Evolutionary conservation across 192 early-diverging fungal species (phyloP).

Genomic region (Entomortierella lignicola): DNA sequence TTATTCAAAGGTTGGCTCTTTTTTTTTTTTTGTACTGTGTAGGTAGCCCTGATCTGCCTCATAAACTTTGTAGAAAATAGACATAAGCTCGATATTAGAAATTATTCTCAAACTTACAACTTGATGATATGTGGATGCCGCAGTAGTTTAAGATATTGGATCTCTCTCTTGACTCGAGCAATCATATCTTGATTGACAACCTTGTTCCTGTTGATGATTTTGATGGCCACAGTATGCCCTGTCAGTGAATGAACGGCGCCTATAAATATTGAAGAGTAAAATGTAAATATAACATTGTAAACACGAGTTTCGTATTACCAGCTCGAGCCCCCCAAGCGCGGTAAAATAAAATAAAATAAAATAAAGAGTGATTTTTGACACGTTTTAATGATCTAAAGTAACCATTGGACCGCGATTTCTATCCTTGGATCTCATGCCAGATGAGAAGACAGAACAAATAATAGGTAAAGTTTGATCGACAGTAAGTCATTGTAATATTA

Average conservation of each 20-base stretch:
- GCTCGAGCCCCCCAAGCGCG: neutral
- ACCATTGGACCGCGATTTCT: conserved; percentile 5
- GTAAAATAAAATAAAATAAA: too few species aligned
- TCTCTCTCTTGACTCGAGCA: conserved; percentile 94
- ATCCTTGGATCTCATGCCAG: neutral
- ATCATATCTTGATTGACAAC: conserved; percentile 97
- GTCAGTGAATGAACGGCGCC: conserved; percentile 97
- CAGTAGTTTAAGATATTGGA: conserved; percentile 94
- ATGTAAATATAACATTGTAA: too few species aligned
- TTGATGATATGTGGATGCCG: conserved; percentile 99
- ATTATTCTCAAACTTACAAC: conserved; percentile 66
- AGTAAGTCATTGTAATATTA: neutral
- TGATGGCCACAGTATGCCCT: conserved; percentile 95
- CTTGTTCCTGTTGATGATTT: conserved; percentile 93
- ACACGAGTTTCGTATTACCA: neutral
- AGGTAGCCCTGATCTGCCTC: conserved; percentile 8
- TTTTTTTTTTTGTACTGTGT: conserved; percentile 1
- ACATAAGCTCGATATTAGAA: neutral
- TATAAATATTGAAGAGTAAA: conserved; percentile 42
- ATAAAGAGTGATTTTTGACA: too few species aligned
- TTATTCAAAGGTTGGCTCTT: conserved; percentile 8
- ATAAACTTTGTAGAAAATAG: neutral
- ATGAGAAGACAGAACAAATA: too few species aligned
- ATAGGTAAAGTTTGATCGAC: neutral
- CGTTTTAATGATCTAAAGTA: neutral